Evolutionary conservation across 495 filamentous ascomycete species (phyloP), one percentile per base, ranked within the genome.

Genomic region (Aspergillus steynii): DNA sequence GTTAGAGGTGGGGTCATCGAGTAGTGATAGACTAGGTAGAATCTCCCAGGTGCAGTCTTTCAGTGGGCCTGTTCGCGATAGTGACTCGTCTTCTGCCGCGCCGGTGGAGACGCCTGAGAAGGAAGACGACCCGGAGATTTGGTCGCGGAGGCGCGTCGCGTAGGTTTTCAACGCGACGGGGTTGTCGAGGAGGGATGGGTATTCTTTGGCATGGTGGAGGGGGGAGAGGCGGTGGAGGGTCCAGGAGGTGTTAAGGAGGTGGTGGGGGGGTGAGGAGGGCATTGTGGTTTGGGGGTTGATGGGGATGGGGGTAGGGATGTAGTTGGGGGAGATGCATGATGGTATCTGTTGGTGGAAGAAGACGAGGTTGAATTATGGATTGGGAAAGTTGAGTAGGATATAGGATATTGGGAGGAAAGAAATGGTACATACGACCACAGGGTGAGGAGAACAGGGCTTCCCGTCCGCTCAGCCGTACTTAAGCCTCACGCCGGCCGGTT

Each of bases 181-280:
- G 49, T 76, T 69, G 58, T 69, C 59, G 53, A 81, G 62, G 15
- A 81, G 76, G 5, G 73, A 58, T 26, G 73, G 65, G 61, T 75
- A 75, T 51, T 77, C 76, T 51, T 73, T 77, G 25, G 65, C 71
- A 54, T 81, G 76, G 65, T 83, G 74, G 29, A 86, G 76, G 15
- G 83, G 83, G 2, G 83, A 84, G 46, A 86, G 74, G 45, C 82
- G 80, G 64, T 86, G 75, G n/a, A 82, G 63, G 8, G 78, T 81
- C 75, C 82, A 87, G 8, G 81, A 84, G 1, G 80, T 81, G 54
- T 83, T 81, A 56, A 84, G 80, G 32, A 86, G 74, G 29, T 75
- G 70, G n/a, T 56, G 53, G 5, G 62, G 54, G n/a, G 53, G 68
- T 53, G 65, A 55, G 58, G 59, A 58, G 37, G 68, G 68, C 74